A percentile compares a stretch with the other conserved stretches of the same genome.
phyloP scores from a whole-genome alignment of 768 basidiomycete genomes.

The Paxillus rubicundulus region DNA sequence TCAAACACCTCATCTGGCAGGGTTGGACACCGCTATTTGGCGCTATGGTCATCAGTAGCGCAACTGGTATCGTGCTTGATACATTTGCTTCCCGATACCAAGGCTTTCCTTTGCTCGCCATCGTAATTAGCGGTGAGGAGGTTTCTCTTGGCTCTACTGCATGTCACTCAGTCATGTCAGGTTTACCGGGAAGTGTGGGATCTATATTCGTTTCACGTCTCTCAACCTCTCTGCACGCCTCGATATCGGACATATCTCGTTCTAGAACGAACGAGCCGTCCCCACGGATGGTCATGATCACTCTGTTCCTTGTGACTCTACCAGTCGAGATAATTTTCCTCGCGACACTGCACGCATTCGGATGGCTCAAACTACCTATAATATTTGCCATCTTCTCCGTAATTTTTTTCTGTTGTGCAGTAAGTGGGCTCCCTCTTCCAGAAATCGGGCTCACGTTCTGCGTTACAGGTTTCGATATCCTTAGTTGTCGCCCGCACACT shows the following conservation, averaged over 20 bases:
- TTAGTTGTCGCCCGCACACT: constrained; percentile 62
- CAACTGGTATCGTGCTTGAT: constrained; percentile 89
- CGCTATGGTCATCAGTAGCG: constrained; percentile 87
- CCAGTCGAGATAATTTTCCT: constrained; percentile 82
- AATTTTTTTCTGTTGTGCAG: constrained; percentile 72
- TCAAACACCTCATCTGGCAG: constrained; percentile 68
- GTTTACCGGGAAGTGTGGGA: constrained; percentile 86
- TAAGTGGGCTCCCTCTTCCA: constrained; percentile 39
- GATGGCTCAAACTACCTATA: constrained; percentile 75
- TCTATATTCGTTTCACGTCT: constrained; percentile 89
- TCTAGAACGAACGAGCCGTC: constrained; percentile 29
- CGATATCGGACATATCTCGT: constrained; percentile 9
- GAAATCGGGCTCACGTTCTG: neutral
- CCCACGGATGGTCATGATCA: constrained; percentile 55
- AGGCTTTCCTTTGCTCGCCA: constrained; percentile 83
- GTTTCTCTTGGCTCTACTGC: neutral
- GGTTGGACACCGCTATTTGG: constrained; percentile 91
- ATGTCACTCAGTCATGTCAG: constrained; percentile 32
- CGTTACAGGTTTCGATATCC: constrained; percentile 62
- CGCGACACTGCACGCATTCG: constrained; percentile 55
- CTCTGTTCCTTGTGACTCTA: constrained; percentile 72
- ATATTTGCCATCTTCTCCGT: constrained; percentile 68
- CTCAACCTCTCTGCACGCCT: constrained; percentile 80
- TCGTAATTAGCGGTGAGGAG: constrained; percentile 78
- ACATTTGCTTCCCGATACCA: constrained; percentile 83